Conservation (phyloP, 192 early-diverging fungal genomes). For the Blastocladiella britannica region DNA sequence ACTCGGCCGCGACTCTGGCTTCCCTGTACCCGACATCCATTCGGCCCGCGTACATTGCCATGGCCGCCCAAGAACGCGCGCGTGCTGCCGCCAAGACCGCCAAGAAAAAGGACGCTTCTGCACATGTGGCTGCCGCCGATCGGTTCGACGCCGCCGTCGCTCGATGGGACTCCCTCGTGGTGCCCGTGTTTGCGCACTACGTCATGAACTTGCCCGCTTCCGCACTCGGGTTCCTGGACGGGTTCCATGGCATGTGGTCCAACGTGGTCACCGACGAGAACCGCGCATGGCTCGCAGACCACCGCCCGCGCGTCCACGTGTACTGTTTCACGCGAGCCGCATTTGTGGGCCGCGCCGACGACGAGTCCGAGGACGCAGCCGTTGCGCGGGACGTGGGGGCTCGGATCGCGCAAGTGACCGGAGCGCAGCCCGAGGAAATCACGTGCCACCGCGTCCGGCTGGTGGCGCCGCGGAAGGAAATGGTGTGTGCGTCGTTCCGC, state of each 20-base stretch:
- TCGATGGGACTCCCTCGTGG: slow-evolving; percentile 5
- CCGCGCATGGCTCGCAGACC: background rate
- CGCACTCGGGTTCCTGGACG: slow-evolving; percentile 85
- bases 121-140: slow-evolving; percentile 7
- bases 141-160: slow-evolving; percentile 3
- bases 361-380: slow-evolving; percentile 10
- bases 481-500: slow-evolving; percentile 81
- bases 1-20: slow-evolving; percentile 43
- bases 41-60: slow-evolving; percentile 1
- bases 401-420: slow-evolving; percentile 2
- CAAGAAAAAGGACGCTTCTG: slow-evolving; percentile 2
- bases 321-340: slow-evolving; percentile 20
- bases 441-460: slow-evolving; percentile 67
- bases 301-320: slow-evolving; percentile 1
- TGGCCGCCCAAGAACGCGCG: slow-evolving; percentile 7
- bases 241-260: slow-evolving; percentile 1
- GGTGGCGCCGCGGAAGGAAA: slow-evolving; percentile 97
- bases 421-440: slow-evolving; percentile 11
- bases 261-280: background rate
- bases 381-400: background rate
- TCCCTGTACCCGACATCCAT: slow-evolving; percentile 8
- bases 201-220: slow-evolving; percentile 97
- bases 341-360: slow-evolving; percentile 26
- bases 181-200: slow-evolving; percentile 72
- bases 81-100: slow-evolving; percentile 5